Percentiles rank a stretch among this genome's conserved stretches.
Evolutionary conservation across 2,329 filamentous ascomycete species (phyloP).

Genomic region (Phialocephala subalpina): DNA sequence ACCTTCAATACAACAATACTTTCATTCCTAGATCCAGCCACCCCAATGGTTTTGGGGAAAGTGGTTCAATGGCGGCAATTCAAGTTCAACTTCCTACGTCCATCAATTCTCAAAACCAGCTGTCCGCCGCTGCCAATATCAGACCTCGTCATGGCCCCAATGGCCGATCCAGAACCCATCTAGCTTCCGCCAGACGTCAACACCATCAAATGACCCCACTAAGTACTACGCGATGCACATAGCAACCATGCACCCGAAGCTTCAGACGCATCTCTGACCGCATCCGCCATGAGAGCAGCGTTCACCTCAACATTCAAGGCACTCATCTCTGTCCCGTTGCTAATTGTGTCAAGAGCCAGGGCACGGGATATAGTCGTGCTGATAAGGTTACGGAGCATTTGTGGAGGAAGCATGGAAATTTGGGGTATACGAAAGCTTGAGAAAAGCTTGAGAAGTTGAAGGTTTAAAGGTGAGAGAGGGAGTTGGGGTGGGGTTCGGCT

Average conservation of each 20-base stretch:
- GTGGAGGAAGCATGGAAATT: conserved; percentile 25
- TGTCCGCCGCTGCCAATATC: too few relatives aligned
- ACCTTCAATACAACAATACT: too few relatives aligned
- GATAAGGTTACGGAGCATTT: conserved; percentile 30
- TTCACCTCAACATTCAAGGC: background rate
- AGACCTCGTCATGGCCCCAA: too few relatives aligned
- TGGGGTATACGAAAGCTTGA: conserved; percentile 17
- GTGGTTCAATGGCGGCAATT: too few relatives aligned
- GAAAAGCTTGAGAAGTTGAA: background rate
- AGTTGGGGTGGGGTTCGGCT: background rate
- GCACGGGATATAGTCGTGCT: conserved; percentile 15
- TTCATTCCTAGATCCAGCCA: too few relatives aligned
- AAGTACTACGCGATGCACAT: background rate
- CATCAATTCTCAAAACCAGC: too few relatives aligned
- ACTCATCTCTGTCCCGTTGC: conserved; percentile 21
- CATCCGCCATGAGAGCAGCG: conserved; percentile 15
- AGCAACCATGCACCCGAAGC: background rate
- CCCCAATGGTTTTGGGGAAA: too few relatives aligned
- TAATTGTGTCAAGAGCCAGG: conserved; percentile 11
- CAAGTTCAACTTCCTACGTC: too few relatives aligned
- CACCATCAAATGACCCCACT: too few relatives aligned
- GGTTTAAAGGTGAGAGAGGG: too few relatives aligned
- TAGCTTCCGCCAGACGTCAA: too few relatives aligned
- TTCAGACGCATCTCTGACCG: conserved; percentile 17
- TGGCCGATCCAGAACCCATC: too few relatives aligned